Base-by-base conservation (phyloP, 2,329 filamentous ascomycete species). In the Beauveria australis region DNA sequence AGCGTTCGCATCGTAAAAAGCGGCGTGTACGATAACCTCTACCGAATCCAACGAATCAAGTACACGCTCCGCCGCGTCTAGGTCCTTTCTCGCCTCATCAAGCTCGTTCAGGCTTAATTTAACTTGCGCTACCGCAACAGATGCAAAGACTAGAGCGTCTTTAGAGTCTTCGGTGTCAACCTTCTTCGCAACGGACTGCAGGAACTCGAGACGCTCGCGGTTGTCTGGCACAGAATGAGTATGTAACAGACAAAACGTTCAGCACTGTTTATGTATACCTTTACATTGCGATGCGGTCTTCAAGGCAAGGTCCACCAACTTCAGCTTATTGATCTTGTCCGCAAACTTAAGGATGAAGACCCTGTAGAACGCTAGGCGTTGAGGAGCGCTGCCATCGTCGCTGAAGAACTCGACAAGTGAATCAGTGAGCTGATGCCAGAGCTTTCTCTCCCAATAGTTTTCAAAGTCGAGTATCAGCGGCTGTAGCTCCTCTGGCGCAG, bases 361-460 rank as follows among this genome's bases (percentile, higher is more conserved):
- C 78, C 94, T 91, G 82, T 94, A 99, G 75, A 99, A 89, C 63
- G 87, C 81, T 78, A 99, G 84, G 71, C 93, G 88, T 78, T 96
- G 91, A 62, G 85, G 81, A 61, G 86, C 88, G 76, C 92, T 97
- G 71, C 87, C 85, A 49, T 89, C 83, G 68, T 90, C 79, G 70
- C 87, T 87, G 79, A 97, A 99, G 83, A 93, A 97, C 67, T 89
- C 83, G 68, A 96, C 81, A 61, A 99, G 84, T 58, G 88, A 81
- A 71, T 96, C 89, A 41, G 94, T 99, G 67, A 99, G 88, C 78
- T 99, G 92, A 79, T 99, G 94, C 94, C 94, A 99, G 77, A 99
- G 84, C 79, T 97, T 97, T 70, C 93, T 88, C 81, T 99, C 94
- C 94, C 94, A 99, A 72, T 87, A 90, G 73, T 96, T 92, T 80